Percentiles rank a stretch among this genome's conserved stretches.
phyloP scores from a whole-genome alignment of 1,284 basidiomycete species.

The Leccinum pallidistipes region DNA sequence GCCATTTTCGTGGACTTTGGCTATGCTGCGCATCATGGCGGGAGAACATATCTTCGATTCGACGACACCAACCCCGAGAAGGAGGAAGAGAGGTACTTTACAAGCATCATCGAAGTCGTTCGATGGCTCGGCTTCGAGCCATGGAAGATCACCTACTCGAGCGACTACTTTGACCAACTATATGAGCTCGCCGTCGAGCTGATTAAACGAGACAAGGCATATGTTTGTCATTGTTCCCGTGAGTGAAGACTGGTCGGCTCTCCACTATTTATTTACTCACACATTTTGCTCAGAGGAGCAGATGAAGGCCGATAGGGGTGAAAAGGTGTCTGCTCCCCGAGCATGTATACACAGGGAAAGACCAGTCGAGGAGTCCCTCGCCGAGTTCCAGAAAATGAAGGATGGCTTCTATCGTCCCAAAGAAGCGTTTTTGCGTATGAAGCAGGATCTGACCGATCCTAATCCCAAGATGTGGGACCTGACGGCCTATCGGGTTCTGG shows the following conservation, averaged over 20 bases:
- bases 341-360: constrained; percentile 88
- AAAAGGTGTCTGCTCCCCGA: constrained; percentile 77
- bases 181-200: constrained; percentile 92
- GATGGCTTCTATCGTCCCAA: constrained; percentile 88
- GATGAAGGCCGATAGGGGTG: constrained; percentile 84
- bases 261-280: constrained; percentile 8
- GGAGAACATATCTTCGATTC: constrained; percentile 91
- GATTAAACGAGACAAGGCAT: constrained; percentile 89
- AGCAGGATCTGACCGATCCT: constrained; percentile 90
- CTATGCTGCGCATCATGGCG: constrained; percentile 90
- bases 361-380: constrained; percentile 82
- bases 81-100: constrained; percentile 95
- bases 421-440: constrained; percentile 95
- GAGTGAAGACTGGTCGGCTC: constrained; percentile 34
- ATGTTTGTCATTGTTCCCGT: constrained; percentile 96
- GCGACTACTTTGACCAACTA: constrained; percentile 92
- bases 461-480: constrained; percentile 99
- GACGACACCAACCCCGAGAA: constrained; percentile 99
- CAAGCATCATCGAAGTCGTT: constrained; percentile 93
- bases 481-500: constrained; percentile 93
- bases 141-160: constrained; percentile 99
- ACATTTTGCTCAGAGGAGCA: constrained; percentile 68
- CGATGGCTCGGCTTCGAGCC: constrained; percentile 98
- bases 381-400: constrained; percentile 93
- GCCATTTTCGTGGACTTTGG: constrained; percentile 99